Evolutionary conservation across 331 rosid genomes (phyloP).

Genomic region (Acacia pycnantha): DNA sequence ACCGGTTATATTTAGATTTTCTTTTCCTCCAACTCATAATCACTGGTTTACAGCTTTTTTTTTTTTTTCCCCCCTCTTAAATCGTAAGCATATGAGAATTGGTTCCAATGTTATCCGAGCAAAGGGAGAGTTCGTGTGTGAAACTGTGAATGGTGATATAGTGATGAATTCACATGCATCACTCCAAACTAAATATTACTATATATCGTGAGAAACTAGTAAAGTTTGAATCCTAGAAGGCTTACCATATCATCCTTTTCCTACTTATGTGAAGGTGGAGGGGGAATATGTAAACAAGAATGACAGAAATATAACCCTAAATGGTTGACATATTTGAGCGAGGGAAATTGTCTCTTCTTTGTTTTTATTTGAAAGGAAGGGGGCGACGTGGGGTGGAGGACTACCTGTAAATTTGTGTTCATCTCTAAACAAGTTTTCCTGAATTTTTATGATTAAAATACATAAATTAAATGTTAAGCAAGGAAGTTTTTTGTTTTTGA

Average conservation of each 20-base stretch:
- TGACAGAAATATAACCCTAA: not conserved
- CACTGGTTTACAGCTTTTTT: not conserved
- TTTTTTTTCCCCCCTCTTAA: too few species aligned
- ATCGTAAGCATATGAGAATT: not conserved
- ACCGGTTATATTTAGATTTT: not conserved
- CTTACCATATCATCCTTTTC: not conserved
- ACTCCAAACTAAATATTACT: not conserved
- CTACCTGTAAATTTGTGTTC: not conserved
- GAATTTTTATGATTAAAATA: not conserved
- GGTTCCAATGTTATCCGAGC: not conserved
- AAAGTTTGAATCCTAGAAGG: not conserved
- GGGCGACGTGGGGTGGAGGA: not conserved
- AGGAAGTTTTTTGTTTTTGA: not conserved
- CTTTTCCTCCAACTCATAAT: not conserved
- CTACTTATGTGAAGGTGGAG: not conserved
- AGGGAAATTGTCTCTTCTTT: not conserved
- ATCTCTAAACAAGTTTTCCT: not conserved
- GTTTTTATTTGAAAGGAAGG: not conserved
- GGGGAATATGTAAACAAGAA: not conserved
- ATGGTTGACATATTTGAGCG: not conserved
- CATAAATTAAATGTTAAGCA: not conserved
- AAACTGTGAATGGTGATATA: not conserved
- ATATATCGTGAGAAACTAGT: not conserved
- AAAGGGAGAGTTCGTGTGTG: not conserved
- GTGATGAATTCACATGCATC: not conserved